A percentile compares a stretch with the other conserved stretches of the same genome.
Evolutionary conservation across 75 land plant genomes (phyloP).

Genomic region (Azolla pinnata): DNA sequence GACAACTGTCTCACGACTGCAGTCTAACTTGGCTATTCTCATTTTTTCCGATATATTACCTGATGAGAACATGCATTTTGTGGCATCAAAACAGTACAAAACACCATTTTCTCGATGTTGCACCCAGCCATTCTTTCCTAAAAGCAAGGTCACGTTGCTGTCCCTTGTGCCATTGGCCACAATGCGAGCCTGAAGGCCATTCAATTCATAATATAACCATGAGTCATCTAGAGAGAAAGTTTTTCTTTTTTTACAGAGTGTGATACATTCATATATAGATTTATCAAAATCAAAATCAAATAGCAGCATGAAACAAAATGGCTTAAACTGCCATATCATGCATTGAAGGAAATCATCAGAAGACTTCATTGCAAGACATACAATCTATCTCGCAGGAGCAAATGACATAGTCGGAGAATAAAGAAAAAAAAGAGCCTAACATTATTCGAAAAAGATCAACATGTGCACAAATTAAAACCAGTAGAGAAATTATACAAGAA

Average conservation of each 20-base stretch:
- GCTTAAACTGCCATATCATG: too few relatives aligned
- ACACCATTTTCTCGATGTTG: constrained; percentile 84
- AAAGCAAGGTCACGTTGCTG: constrained; percentile 60
- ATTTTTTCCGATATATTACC: constrained; percentile 86
- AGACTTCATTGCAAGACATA: neutral
- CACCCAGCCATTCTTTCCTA: constrained; percentile 84
- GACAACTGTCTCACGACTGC: constrained; percentile 58
- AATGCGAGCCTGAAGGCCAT: constrained; percentile 84
- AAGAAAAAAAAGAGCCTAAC: too few relatives aligned
- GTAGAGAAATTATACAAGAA: neutral
- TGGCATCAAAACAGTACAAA: constrained; percentile 79
- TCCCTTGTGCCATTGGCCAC: constrained; percentile 72
- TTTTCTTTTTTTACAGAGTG: too few relatives aligned
- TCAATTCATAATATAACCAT: too few relatives aligned
- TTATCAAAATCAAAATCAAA: too few relatives aligned
- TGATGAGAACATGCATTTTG: constrained; percentile 97
- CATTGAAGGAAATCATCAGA: too few relatives aligned
- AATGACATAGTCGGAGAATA: too few relatives aligned
- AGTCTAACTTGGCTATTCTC: constrained; percentile 56
- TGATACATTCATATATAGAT: too few relatives aligned
- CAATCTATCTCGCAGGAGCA: neutral
- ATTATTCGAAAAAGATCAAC: too few relatives aligned
- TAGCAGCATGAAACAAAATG: neutral
- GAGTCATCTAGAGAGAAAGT: too few relatives aligned
- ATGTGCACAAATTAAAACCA: too few relatives aligned